These are phyloP conservation scores for Rhodamnia rubescens DNA, from an alignment of 345 rosid genomes.

Conservation along the genomic window DNA sequence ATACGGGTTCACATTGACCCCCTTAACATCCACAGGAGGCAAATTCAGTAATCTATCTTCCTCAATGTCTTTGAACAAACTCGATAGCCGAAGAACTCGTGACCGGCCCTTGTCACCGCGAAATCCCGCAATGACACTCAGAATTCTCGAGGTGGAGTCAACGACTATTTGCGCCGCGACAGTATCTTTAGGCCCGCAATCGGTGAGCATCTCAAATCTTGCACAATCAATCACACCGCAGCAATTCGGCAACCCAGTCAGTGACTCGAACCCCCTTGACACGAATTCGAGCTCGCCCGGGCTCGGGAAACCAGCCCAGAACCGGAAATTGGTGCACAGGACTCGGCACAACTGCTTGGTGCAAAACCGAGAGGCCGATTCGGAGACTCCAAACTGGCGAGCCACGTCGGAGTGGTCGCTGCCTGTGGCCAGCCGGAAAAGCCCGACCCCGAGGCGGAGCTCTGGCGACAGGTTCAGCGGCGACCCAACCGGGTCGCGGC, in stretches of 20 bases:
- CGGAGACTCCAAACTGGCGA: conserved; percentile 40
- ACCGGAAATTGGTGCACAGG: conserved; percentile 60
- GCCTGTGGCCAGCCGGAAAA: conserved; percentile 43
- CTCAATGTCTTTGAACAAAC: conserved; percentile 37
- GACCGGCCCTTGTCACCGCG: conserved; percentile 33
- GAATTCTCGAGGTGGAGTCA: conserved; percentile 44
- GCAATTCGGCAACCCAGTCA: conserved; percentile 47
- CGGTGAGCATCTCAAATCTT: conserved; percentile 23
- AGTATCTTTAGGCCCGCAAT: conserved; percentile 5
- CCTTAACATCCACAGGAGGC: conserved; percentile 10
- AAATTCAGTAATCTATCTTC: conserved; percentile 26
- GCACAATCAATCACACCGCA: conserved; percentile 50
- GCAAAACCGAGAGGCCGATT: conserved; percentile 50
- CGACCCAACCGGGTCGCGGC: conserved; percentile 57
- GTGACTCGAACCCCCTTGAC: conserved; percentile 27
- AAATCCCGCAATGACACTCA: conserved; percentile 45
- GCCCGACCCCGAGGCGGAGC: conserved; percentile 50
- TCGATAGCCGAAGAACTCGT: conserved; percentile 29
- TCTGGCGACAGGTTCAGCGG: conserved; percentile 48
- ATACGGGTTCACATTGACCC: conserved; percentile 29
- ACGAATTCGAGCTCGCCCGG: conserved; percentile 33
- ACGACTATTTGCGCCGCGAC: conserved; percentile 50
- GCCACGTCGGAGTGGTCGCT: conserved; percentile 37
- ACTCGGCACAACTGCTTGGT: conserved; percentile 55
- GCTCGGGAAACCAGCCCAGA: conserved; percentile 54